Evolutionary conservation across 129 eudicot species (phyloP).

Genomic region (Flaveria ramosissima): DNA sequence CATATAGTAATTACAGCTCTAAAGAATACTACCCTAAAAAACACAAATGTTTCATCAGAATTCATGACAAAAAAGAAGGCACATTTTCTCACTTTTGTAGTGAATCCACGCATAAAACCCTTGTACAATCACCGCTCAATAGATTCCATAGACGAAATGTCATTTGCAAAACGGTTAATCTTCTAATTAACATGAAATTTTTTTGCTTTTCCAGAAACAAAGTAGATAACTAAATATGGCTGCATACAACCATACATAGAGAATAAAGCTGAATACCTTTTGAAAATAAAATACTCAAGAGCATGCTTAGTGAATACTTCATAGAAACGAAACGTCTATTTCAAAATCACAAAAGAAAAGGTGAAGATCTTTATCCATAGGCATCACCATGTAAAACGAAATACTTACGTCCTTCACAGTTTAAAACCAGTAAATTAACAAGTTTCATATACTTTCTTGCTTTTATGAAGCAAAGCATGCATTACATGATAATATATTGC

Average conservation of each 20-base stretch:
- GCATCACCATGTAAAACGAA: not conserved
- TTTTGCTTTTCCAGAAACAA: not conserved
- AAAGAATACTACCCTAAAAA: conserved; percentile 34
- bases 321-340: not conserved
- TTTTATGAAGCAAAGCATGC: conserved; percentile 3
- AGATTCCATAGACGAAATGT: not conserved
- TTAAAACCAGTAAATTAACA: not conserved
- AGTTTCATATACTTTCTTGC: not conserved
- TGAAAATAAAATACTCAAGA: not conserved
- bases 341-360: not conserved
- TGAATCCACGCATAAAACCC: not conserved
- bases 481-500: conserved; percentile 3
- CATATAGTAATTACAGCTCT: conserved; percentile 42
- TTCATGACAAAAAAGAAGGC: not conserved
- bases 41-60: conserved; percentile 33
- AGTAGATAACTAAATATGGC: too few relatives aligned
- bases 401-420: not conserved
- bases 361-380: not conserved
- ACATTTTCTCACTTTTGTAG: not conserved
- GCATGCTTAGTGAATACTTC: not conserved
- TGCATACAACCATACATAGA: not conserved
- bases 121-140: not conserved
- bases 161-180: not conserved
- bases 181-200: not conserved
- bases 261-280: not conserved